phyloP scores from a whole-genome alignment of 2,329 filamentous ascomycete species.

The Calonectria hawksworthii region DNA sequence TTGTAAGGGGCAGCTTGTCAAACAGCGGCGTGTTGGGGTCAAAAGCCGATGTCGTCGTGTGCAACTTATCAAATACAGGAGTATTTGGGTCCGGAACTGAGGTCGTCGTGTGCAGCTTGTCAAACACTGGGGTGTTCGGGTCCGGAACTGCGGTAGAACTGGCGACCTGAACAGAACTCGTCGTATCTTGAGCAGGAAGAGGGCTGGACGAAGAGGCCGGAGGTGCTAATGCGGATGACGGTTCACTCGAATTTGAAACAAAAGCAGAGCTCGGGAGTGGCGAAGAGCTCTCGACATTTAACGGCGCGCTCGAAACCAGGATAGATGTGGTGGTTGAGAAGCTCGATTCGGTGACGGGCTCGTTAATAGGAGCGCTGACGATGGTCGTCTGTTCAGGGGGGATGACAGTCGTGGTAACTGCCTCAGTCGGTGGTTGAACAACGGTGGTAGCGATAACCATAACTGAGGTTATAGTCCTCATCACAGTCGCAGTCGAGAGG shows the following conservation, averaged over 20 bases:
- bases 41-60: background rate
- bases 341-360: conserved; percentile 15
- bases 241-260: background rate
- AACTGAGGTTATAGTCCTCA: conserved; percentile 29
- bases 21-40: conserved; percentile 8
- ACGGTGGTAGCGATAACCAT: conserved; percentile 21
- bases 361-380: background rate
- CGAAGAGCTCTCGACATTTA: background rate
- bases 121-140: background rate
- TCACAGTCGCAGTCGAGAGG: conserved; percentile 27
- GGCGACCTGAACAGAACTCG: background rate
- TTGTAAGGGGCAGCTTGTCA: conserved; percentile 2
- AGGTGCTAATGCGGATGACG: conserved; percentile 15
- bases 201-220: conserved; percentile 26
- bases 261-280: background rate
- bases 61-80: background rate
- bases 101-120: background rate
- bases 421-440: conserved; percentile 2
- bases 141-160: background rate
- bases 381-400: conserved; percentile 1
- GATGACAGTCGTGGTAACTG: conserved; percentile 4
- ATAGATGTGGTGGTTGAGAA: conserved; percentile 5
- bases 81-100: background rate
- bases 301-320: background rate
- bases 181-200: background rate